Percentiles rank a stretch among this genome's conserved stretches.
Evolutionary conservation across 345 rosid genomes (phyloP).

Genomic region (Moricandia moricandioides): DNA sequence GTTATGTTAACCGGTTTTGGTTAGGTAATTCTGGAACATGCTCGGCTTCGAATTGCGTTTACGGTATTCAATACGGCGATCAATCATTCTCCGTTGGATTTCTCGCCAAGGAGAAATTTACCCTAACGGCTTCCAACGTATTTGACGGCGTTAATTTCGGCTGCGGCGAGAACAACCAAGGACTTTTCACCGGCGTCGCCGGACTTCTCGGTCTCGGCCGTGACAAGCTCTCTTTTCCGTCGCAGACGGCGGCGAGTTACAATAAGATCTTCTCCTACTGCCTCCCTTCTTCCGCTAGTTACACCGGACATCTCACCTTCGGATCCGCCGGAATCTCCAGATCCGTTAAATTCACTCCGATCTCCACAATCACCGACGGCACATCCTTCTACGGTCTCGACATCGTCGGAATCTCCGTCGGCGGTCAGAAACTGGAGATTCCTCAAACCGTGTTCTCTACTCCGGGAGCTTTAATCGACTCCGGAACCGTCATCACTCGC

Average conservation of each 20-base stretch:
- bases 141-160: constrained; percentile 56
- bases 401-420: constrained; percentile 56
- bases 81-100: constrained; percentile 63
- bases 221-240: constrained; percentile 55
- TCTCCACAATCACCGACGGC: constrained; percentile 40
- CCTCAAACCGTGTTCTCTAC: constrained; percentile 46
- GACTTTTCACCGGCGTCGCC: constrained; percentile 65
- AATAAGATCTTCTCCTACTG: constrained; percentile 79
- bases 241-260: constrained; percentile 61
- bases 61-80: constrained; percentile 84
- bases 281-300: constrained; percentile 63
- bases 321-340: constrained; percentile 45
- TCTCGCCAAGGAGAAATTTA: constrained; percentile 59
- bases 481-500: constrained; percentile 68
- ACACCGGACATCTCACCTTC: constrained; percentile 72
- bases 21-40: constrained; percentile 56
- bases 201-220: constrained; percentile 88
- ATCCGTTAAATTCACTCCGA: constrained; percentile 57
- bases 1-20: constrained; percentile 7
- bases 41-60: constrained; percentile 56
- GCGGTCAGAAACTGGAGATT: constrained; percentile 47
- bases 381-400: constrained; percentile 65
- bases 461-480: constrained; percentile 67
- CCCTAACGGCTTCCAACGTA: constrained; percentile 47
- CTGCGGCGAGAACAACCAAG: constrained; percentile 78